Conservation (phyloP, 108 stramenopile genomes). For the Pseudonitzschia multistriata region DNA sequence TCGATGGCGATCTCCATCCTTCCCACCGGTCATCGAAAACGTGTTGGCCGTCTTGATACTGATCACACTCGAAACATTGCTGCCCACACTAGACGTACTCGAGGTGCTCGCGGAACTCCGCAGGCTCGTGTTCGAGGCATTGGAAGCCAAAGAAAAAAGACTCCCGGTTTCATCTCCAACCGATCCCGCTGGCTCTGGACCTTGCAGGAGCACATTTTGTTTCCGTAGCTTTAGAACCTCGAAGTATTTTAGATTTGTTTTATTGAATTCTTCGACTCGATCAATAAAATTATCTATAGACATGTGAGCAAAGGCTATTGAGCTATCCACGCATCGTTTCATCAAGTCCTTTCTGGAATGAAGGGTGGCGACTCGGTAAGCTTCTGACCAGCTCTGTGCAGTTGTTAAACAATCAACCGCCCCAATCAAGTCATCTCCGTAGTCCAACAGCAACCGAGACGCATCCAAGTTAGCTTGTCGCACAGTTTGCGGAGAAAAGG, state of each 20-base stretch:
- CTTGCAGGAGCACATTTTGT: conserved; percentile 53
- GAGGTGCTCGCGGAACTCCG: conserved; percentile 57
- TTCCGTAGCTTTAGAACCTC: conserved; percentile 71
- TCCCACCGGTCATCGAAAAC: conserved; percentile 66
- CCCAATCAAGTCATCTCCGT: conserved; percentile 59
- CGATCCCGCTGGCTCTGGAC: conserved; percentile 29
- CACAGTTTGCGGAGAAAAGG: background rate
- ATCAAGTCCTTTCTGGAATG: conserved; percentile 54
- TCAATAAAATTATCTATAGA: conserved; percentile 67
- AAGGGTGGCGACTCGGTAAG: conserved; percentile 48
- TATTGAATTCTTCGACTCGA: conserved; percentile 50
- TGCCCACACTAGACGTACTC: conserved; percentile 48
- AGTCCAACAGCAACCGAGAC: conserved; percentile 77
- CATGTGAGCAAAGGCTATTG: conserved; percentile 49
- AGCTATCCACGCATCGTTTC: conserved; percentile 56
- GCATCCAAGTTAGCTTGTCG: conserved; percentile 52
- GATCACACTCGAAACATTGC: conserved; percentile 72
- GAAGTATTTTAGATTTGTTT: conserved; percentile 46
- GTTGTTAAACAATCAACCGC: conserved; percentile 71
- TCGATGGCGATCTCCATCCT: conserved; percentile 69
- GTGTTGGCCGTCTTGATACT: conserved; percentile 63
- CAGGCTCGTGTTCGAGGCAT: conserved; percentile 57
- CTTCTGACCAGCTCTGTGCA: conserved; percentile 73
- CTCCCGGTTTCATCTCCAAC: conserved; percentile 55
- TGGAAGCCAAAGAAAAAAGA: conserved; percentile 73